A percentile compares a stretch with the other conserved stretches of the same genome.
phyloP scores from a whole-genome alignment of 2,329 filamentous ascomycete species.

The Paraphaeosphaeria minitans region DNA sequence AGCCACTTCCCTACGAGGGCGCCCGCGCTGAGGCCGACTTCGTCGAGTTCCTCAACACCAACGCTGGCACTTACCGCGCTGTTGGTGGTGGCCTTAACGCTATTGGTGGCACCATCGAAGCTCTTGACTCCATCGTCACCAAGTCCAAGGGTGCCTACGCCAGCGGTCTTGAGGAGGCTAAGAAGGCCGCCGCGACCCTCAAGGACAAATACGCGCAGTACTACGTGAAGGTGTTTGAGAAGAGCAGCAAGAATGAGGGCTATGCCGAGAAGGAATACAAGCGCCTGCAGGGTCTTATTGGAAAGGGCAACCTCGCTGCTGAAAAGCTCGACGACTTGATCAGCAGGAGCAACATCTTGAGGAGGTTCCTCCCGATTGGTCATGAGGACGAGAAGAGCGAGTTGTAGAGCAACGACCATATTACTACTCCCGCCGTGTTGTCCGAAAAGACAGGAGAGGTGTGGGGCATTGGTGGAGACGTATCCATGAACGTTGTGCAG shows the following conservation, averaged over 20 bases:
- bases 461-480: not conserved
- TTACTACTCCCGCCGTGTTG: not conserved
- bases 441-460: not conserved
- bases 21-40: conserved; percentile 78
- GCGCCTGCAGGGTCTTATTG: conserved; percentile 77
- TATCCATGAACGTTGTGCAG: not conserved
- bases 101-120: conserved; percentile 79
- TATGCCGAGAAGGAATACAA: conserved; percentile 86
- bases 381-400: conserved; percentile 68
- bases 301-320: conserved; percentile 83
- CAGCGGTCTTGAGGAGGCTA: conserved; percentile 70
- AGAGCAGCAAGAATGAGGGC: conserved; percentile 75
- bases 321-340: conserved; percentile 89
- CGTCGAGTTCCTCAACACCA: conserved; percentile 81
- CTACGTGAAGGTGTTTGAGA: conserved; percentile 89
- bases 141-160: conserved; percentile 70
- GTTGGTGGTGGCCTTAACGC: conserved; percentile 79
- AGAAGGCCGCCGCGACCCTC: conserved; percentile 70
- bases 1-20: conserved; percentile 72
- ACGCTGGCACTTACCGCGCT: conserved; percentile 84
- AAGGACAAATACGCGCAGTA: conserved; percentile 88
- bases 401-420: conserved; percentile 57
- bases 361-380: conserved; percentile 68
- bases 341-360: conserved; percentile 85
- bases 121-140: conserved; percentile 75